Conservation (phyloP, 257 asterid species). For the Buddleja alternifolia region DNA sequence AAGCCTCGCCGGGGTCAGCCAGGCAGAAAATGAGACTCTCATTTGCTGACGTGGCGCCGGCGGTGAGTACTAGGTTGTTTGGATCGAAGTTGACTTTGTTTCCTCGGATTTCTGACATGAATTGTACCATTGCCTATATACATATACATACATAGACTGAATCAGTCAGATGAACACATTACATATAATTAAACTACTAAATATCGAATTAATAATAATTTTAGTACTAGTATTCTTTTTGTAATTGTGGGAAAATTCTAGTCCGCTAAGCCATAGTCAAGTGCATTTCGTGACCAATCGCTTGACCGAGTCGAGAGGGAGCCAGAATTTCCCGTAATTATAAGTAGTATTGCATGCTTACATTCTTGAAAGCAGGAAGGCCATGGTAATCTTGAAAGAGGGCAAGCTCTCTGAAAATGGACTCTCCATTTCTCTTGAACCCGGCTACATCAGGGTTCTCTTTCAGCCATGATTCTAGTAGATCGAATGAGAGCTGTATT, state of each 20-base stretch:
- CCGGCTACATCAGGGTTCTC: conserved; percentile 53
- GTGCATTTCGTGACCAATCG: too few relatives aligned
- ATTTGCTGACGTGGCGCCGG: conserved; percentile 81
- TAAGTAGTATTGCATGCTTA: conserved; percentile 30
- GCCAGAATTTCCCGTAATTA: too few relatives aligned
- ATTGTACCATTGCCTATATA: conserved; percentile 59
- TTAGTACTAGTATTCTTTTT: too few relatives aligned
- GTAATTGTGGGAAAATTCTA: too few relatives aligned
- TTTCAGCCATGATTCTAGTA: conserved; percentile 50
- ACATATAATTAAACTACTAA: not conserved
- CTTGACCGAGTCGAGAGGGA: too few relatives aligned
- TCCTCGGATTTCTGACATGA: conserved; percentile 75
- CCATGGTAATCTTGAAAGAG: conserved; percentile 72
- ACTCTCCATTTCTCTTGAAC: conserved; percentile 48
- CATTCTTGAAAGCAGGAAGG: conserved; percentile 64
- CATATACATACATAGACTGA: too few relatives aligned
- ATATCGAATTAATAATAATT: too few relatives aligned
- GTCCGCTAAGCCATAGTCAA: too few relatives aligned
- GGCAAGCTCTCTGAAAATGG: conserved; percentile 62
- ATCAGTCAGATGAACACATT: not conserved
- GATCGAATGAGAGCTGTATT: conserved; percentile 53
- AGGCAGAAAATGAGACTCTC: conserved; percentile 73
- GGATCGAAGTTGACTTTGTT: conserved; percentile 61
- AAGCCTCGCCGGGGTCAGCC: conserved; percentile 73
- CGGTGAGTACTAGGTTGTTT: conserved; percentile 62